Conservation (phyloP, 129 eudicot species). For the Chrysanthemum makinoi region DNA sequence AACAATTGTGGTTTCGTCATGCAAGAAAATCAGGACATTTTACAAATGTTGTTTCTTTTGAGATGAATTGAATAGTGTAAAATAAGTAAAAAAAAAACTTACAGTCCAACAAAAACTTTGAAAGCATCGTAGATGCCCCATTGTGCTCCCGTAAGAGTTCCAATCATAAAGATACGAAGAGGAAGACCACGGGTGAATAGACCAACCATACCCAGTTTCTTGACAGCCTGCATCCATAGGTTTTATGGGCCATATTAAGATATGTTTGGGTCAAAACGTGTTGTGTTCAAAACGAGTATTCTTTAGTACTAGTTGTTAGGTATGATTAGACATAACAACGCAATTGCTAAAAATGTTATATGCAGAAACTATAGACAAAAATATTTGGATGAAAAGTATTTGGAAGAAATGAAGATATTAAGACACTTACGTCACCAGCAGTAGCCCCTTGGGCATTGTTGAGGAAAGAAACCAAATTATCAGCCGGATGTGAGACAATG, state of each 20-base stretch:
- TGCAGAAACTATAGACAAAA: neutral
- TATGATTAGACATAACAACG: neutral
- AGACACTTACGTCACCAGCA: slow-evolving; percentile 77
- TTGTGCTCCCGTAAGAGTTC: slow-evolving; percentile 93
- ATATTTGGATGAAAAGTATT: neutral
- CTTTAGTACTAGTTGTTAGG: too few relatives aligned
- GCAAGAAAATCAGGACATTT: neutral
- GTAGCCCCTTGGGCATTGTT: slow-evolving; percentile 89
- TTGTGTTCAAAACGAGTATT: too few relatives aligned
- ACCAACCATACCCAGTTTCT: slow-evolving; percentile 74
- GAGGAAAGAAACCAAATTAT: slow-evolving; percentile 89
- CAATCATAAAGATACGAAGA: slow-evolving; percentile 95
- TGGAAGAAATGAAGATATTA: neutral
- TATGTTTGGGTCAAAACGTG: too few relatives aligned
- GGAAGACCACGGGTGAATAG: slow-evolving; percentile 92
- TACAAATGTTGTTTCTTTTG: neutral
- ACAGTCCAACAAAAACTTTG: slow-evolving; percentile 95
- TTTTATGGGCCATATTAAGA: neutral
- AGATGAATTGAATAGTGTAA: neutral
- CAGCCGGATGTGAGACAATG: slow-evolving; percentile 91
- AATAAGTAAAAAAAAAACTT: slow-evolving; percentile 30
- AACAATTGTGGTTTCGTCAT: neutral
- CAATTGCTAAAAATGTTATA: neutral
- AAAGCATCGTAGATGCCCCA: slow-evolving; percentile 94
- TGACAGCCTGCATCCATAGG: slow-evolving; percentile 56